Evolutionary conservation across 2,329 filamentous ascomycete genomes (phyloP).

Genomic region (Botrytis aclada): DNA sequence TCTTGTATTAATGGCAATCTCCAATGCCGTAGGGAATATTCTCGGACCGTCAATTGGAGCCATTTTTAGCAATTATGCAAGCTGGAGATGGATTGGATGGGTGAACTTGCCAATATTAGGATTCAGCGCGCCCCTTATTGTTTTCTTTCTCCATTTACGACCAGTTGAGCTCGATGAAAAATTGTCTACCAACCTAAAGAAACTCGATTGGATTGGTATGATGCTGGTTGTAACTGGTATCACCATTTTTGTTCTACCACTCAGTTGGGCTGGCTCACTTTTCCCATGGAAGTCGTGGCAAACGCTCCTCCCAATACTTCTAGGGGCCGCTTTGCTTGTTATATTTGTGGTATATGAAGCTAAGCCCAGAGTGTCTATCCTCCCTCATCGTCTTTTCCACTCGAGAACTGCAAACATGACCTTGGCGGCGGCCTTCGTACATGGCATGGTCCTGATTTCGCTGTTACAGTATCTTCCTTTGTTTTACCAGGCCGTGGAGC

Average conservation of each 20-base stretch:
- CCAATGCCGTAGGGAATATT: conserved; percentile 62
- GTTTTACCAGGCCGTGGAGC: not conserved
- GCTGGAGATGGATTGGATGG: conserved; percentile 48
- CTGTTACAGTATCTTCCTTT: conserved; percentile 47
- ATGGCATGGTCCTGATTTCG: not conserved
- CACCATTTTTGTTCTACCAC: conserved; percentile 53
- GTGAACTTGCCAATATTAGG: conserved; percentile 23
- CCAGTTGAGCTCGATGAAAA: no score
- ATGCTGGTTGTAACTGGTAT: conserved; percentile 52
- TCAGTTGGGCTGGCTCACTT: conserved; percentile 60
- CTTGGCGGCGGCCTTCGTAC: not conserved
- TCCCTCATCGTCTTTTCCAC: not conserved
- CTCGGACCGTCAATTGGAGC: conserved; percentile 63
- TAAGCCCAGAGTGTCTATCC: not conserved
- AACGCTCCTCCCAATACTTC: conserved; percentile 56
- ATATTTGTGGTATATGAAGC: conserved; percentile 49
- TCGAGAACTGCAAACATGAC: not conserved
- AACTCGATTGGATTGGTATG: conserved; percentile 55
- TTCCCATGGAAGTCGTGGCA: conserved; percentile 58
- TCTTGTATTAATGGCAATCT: conserved; percentile 60
- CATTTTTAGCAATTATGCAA: conserved; percentile 56
- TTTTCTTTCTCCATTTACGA: no score
- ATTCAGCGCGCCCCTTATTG: conserved; percentile 1
- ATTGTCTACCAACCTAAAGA: not conserved
- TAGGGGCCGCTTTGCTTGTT: conserved; percentile 42